phyloP scores from a whole-genome alignment of 2,329 filamentous ascomycete genomes.

The Lachnellula hyalina region DNA sequence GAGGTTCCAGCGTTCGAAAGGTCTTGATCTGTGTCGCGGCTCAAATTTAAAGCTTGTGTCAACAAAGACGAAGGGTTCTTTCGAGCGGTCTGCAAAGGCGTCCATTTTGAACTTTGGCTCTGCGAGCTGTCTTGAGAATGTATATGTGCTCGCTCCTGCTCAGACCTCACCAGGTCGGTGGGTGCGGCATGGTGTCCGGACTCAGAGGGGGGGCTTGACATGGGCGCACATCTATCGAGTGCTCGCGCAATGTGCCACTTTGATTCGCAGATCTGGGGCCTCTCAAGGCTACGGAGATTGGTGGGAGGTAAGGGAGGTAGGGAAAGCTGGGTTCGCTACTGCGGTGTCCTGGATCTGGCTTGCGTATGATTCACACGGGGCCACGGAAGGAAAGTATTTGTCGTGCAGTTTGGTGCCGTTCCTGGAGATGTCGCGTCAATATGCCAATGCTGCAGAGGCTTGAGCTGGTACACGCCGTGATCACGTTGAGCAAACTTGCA shows the following conservation, averaged over 20 bases:
- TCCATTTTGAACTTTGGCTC: slow-evolving; percentile 17
- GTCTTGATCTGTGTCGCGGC: slow-evolving; percentile 13
- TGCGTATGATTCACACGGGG: not conserved
- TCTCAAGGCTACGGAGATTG: slow-evolving; percentile 17
- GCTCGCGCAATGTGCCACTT: slow-evolving; percentile 26
- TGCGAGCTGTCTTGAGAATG: slow-evolving; percentile 20
- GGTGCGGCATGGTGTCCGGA: slow-evolving; percentile 30
- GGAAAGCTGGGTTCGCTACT: not conserved
- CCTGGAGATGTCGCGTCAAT: not conserved
- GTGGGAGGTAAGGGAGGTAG: not conserved
- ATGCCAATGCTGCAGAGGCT: not conserved
- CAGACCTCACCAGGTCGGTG: slow-evolving; percentile 26
- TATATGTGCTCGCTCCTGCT: slow-evolving; percentile 17
- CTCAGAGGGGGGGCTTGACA: slow-evolving; percentile 30
- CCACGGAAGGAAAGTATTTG: not conserved
- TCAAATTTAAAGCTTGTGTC: slow-evolving; percentile 26
- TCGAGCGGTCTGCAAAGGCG: slow-evolving; percentile 10
- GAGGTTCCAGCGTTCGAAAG: slow-evolving; percentile 1
- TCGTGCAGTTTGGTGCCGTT: not conserved
- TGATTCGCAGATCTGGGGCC: slow-evolving; percentile 28
- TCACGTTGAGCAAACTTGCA: too few species aligned
- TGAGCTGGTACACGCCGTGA: not conserved
- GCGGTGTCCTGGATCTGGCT: not conserved
- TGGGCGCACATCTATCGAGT: slow-evolving; percentile 33
- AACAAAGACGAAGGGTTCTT: slow-evolving; percentile 26